Evolutionary conservation across 805 yeast species (phyloP).

Genomic region (Starmera amethionina): DNA sequence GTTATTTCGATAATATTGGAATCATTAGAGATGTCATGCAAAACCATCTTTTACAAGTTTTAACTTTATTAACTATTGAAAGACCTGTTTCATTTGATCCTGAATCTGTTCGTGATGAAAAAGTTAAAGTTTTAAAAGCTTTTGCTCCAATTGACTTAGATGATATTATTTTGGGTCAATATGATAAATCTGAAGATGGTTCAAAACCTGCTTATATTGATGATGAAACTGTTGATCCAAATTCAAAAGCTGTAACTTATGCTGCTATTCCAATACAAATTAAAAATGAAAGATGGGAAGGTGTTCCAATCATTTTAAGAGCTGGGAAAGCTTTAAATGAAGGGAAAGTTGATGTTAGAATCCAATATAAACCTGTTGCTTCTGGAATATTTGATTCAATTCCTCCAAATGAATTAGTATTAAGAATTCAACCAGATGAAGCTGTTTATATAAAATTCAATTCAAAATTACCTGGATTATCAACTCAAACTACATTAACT

Average conservation of each 20-base stretch:
- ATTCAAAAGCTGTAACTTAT: conserved; percentile 83
- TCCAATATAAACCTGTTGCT: conserved; percentile 84
- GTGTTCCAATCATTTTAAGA: conserved; percentile 90
- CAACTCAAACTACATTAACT: conserved; percentile 72
- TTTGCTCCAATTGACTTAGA: conserved; percentile 55
- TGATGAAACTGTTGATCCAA: conserved; percentile 77
- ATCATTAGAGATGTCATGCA: conserved; percentile 98
- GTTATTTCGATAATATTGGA: conserved; percentile 91
- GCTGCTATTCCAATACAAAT: conserved; percentile 78
- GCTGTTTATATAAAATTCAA: conserved; percentile 90
- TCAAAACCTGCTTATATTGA: conserved; percentile 84
- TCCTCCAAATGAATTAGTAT: conserved; percentile 86
- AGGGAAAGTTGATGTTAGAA: conserved; percentile 88
- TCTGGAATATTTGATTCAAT: conserved; percentile 73
- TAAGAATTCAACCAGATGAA: conserved; percentile 91
- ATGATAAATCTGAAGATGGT: conserved; percentile 77
- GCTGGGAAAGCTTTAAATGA: conserved; percentile 98
- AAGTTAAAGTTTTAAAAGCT: conserved; percentile 84
- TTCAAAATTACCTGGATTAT: conserved; percentile 87
- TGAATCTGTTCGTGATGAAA: conserved; percentile 92
- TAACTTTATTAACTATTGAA: conserved; percentile 91
- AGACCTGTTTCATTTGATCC: conserved; percentile 88
- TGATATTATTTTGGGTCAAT: conserved; percentile 81
- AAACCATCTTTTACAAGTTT: conserved; percentile 88
- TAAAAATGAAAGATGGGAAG: conserved; percentile 95